Evolutionary conservation across 2,329 filamentous ascomycete genomes (phyloP), one percentile per base, ranked within the genome.

Genomic region (Tolypocladium endophyticum): DNA sequence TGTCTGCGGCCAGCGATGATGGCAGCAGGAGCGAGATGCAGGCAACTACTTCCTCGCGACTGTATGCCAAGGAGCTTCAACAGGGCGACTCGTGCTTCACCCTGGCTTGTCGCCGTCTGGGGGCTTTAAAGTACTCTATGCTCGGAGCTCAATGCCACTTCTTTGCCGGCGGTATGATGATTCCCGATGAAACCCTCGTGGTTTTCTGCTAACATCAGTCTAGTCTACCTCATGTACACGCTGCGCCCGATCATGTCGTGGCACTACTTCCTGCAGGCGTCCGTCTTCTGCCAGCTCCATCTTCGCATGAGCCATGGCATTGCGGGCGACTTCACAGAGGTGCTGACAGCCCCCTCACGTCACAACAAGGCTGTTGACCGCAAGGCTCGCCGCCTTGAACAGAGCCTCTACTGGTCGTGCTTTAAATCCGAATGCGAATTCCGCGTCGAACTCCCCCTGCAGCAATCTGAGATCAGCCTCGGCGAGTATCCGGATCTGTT

Each of bases 191-290:
- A 33, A 4, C 7, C 7, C 16, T 50, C 25, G 11, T 7, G 16
- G 8, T 28, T 11, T 18, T 33, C 28, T 2, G 47, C 47, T 33
- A 18, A 52, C 20, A 8, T 8, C 28, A 11, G n/a, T 23, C 39
- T 25, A 64, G 74, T 76, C 4, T 72, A 72, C 61, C 64, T 72
- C 28, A 75, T 76, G 74, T 76, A 76, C 60, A 73, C 68, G 1
- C 61, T 77, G 11, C 68, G 47, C 16, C 47, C 47, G 25, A 50
- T 50, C 3, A 18, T 50, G 47, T 50, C 47, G 28, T 50, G 47
- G 47, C 47, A 50, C 47, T 50, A 50, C 47, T 50, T 50, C 18
- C 25, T 50, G 16, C 47, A 50, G 18, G 47, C 47, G 14, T 50
- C 47, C 47, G 20, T 50, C 25, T 50, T 50, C 47, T 50, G 47